Conservation (phyloP, 2,329 filamentous ascomycete genomes). For the Lachnellula subtilissima region DNA sequence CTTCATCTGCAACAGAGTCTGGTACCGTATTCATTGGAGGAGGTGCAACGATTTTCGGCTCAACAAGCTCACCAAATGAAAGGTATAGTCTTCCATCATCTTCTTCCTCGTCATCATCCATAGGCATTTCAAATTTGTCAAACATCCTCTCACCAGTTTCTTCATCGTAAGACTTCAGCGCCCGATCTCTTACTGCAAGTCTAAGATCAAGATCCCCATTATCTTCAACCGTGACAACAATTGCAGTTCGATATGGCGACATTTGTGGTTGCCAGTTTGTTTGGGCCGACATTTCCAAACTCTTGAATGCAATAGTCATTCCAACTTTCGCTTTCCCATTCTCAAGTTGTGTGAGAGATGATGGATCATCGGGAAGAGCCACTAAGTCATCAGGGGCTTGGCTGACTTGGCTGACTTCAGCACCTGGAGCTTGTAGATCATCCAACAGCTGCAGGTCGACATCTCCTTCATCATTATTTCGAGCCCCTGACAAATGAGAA, state of each 20-base stretch:
- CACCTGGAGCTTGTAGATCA: conserved; percentile 17
- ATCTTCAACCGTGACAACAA: conserved; percentile 53
- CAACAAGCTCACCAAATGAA: conserved; percentile 57
- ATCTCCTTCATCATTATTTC: conserved; percentile 28
- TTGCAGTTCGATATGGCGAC: conserved; percentile 58
- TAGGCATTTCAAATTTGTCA: conserved; percentile 71
- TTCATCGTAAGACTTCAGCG: conserved; percentile 56
- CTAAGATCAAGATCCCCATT: conserved; percentile 53
- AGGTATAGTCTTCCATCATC: conserved; percentile 60
- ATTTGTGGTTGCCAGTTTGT: conserved; percentile 64
- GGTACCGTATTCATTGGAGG: conserved; percentile 26
- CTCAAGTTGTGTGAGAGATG: conserved; percentile 46
- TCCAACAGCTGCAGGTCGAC: conserved; percentile 25
- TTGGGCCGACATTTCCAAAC: conserved; percentile 54
- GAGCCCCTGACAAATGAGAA: conserved; percentile 19
- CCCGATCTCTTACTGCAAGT: conserved; percentile 65
- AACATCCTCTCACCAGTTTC: conserved; percentile 69
- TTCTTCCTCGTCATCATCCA: conserved; percentile 48
- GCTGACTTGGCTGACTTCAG: conserved; percentile 42
- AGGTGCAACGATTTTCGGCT: conserved; percentile 59
- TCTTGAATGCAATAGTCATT: conserved; percentile 66
- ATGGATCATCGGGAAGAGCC: conserved; percentile 52
- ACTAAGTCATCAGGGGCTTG: conserved; percentile 59
- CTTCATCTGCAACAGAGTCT: conserved; percentile 8
- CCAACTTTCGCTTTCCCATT: conserved; percentile 47